phyloP scores from a whole-genome alignment of 805 yeast genomes.

The Candida maesae region DNA sequence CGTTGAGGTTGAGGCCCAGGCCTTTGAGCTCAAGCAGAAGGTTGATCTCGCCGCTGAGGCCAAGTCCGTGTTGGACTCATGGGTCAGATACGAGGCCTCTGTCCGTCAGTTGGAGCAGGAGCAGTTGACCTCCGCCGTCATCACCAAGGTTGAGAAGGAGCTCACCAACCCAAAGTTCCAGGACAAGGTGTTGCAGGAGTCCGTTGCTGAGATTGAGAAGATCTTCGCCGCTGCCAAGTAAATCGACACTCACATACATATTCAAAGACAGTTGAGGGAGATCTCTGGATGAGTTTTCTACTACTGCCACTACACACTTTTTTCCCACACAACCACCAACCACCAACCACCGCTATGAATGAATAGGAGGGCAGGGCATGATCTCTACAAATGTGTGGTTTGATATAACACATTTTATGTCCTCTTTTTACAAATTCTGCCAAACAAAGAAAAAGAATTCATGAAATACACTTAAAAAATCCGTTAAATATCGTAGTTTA shows the following conservation, averaged over 20 bases:
- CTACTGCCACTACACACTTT: no score
- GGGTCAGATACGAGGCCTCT: conserved; percentile 98
- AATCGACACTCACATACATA: neutral
- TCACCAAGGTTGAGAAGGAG: conserved; percentile 84
- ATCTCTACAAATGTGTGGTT: conserved; percentile 4
- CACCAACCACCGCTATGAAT: no score
- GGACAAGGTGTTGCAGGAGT: conserved; percentile 84
- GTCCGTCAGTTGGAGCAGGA: conserved; percentile 95
- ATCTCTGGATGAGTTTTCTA: no score
- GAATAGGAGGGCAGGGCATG: no score
- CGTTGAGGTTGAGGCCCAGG: conserved; percentile 90
- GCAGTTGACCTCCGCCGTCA: conserved; percentile 82
- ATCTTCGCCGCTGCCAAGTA: conserved; percentile 48
- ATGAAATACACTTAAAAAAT: conserved; percentile 6
- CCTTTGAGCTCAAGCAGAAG: conserved; percentile 89
- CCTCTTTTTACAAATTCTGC: no score
- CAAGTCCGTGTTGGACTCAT: conserved; percentile 91
- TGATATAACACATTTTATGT: conserved; percentile 9
- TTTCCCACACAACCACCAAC: no score
- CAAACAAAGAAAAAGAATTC: conserved; percentile 7
- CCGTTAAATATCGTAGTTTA: neutral
- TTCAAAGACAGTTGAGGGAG: no score
- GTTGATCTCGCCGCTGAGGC: conserved; percentile 88
- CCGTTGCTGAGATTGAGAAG: conserved; percentile 89
- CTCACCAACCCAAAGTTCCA: conserved; percentile 87